Conservation (phyloP, 257 asterid genomes). For the Salvia splendens region DNA sequence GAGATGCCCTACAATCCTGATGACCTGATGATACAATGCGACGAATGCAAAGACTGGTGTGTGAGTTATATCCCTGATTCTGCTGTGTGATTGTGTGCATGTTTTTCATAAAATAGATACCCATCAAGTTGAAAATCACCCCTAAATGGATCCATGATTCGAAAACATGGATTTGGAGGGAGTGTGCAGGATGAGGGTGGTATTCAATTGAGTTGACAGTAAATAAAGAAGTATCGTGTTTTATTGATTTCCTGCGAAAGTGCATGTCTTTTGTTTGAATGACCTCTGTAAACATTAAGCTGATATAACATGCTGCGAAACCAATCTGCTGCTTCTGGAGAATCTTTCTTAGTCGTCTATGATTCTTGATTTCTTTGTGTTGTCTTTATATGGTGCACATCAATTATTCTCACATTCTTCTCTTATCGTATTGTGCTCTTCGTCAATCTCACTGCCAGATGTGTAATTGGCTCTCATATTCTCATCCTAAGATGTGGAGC, state of each 20-base stretch:
- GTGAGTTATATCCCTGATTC: conserved; percentile 22
- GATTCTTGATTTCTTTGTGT: background rate
- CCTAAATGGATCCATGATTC: conserved; percentile 4
- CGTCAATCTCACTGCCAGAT: background rate
- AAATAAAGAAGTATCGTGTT: background rate
- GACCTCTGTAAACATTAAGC: background rate
- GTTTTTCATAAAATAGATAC: background rate
- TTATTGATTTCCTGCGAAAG: background rate
- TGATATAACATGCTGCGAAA: background rate
- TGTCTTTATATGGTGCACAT: background rate
- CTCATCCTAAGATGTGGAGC: background rate
- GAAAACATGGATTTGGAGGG: background rate
- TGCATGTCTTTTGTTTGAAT: background rate
- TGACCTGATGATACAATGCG: conserved; percentile 74
- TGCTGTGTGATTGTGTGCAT: background rate
- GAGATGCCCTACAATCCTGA: conserved; percentile 84
- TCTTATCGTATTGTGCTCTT: background rate
- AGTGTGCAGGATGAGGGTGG: conserved; percentile 1
- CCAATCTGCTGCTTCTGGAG: background rate
- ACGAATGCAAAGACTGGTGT: conserved; percentile 73
- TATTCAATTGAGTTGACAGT: background rate
- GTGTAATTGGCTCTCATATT: conserved; percentile 15
- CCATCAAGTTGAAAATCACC: conserved; percentile 10
- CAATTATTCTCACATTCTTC: background rate
- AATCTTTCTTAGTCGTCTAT: no score